Conservation (phyloP, 306 rosid genomes). For the Mucuna pruriens region DNA sequence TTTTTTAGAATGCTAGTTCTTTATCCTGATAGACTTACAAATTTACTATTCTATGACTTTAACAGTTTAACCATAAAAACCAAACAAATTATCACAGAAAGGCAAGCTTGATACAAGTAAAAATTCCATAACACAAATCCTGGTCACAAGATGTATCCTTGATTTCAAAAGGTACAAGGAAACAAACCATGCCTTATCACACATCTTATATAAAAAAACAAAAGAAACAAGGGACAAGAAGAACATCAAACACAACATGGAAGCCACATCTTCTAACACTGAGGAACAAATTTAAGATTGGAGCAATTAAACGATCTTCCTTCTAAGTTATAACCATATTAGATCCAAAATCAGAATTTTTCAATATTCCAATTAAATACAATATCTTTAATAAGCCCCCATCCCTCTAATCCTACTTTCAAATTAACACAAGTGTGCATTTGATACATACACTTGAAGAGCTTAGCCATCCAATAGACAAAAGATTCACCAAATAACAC, state of each 20-base stretch:
- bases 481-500: constrained; percentile 1
- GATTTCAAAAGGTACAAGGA: neutral
- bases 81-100: neutral
- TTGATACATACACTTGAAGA: neutral
- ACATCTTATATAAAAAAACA: neutral
- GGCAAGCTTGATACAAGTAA: neutral
- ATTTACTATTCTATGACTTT: neutral
- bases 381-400: neutral
- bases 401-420: neutral
- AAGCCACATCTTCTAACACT: neutral
- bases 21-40: neutral
- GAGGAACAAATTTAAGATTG: neutral
- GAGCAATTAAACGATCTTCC: neutral
- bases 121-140: neutral
- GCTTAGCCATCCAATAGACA: neutral
- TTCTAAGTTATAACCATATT: neutral
- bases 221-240: neutral
- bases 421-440: neutral
- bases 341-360: neutral
- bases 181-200: neutral
- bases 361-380: neutral
- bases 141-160: neutral
- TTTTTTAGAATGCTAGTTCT: neutral
- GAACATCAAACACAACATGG: neutral
- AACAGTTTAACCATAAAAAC: neutral